Evolutionary conservation across 441 rosid genomes (phyloP).

Genomic region (Pelargonium fulgidum): DNA sequence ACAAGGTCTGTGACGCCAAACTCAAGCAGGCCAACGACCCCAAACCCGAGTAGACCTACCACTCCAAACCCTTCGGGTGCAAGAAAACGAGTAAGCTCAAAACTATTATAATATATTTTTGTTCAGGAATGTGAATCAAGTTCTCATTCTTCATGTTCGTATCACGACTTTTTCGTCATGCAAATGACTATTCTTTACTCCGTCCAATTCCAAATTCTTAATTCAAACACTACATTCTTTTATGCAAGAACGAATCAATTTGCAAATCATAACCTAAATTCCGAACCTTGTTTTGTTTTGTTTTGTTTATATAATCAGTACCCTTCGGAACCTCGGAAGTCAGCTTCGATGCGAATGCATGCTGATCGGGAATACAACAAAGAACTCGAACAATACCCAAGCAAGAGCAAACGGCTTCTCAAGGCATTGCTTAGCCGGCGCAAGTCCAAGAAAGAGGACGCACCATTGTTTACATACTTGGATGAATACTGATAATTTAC

Average conservation of each 20-base stretch:
- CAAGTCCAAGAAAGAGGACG: slow-evolving; percentile 85
- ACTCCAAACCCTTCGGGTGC: slow-evolving; percentile 46
- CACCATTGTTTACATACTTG: slow-evolving; percentile 63
- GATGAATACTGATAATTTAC: slow-evolving; percentile 61
- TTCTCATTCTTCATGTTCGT: too few species aligned
- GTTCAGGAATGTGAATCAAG: too few species aligned
- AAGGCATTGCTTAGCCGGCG: slow-evolving; percentile 87
- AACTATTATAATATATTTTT: too few species aligned
- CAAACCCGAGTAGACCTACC: slow-evolving; percentile 2
- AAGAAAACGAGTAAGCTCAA: slow-evolving; percentile 44
- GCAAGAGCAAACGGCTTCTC: slow-evolving; percentile 84
- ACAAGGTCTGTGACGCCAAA: slow-evolving; percentile 44
- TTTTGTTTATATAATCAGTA: slow-evolving; percentile 35
- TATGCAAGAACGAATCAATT: too few species aligned
- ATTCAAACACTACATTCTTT: neutral
- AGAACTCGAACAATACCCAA: slow-evolving; percentile 55
- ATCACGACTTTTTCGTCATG: neutral
- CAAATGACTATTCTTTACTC: neutral
- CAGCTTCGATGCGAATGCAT: slow-evolving; percentile 53
- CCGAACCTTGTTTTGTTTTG: too few species aligned
- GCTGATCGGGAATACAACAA: slow-evolving; percentile 48
- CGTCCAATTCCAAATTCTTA: too few species aligned
- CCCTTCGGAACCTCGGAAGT: slow-evolving; percentile 77
- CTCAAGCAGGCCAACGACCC: slow-evolving; percentile 19
- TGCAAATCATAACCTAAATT: too few species aligned